phyloP scores from a whole-genome alignment of 495 filamentous ascomycete genomes.

The Podospora pseudopauciseta region DNA sequence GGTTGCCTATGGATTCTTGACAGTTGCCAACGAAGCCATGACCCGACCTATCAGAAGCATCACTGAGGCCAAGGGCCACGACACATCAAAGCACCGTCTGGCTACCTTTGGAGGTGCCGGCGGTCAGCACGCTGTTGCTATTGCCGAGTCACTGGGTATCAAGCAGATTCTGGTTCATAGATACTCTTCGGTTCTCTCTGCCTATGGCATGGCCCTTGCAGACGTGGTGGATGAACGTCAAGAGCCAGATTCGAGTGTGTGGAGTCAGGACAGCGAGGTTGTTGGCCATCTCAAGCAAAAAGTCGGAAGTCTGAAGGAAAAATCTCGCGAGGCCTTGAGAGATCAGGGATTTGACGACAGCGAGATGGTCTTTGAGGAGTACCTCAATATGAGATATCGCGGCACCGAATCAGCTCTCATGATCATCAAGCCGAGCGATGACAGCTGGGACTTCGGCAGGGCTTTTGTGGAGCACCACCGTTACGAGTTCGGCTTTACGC shows the following conservation, averaged over 20 bases:
- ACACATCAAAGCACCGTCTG: conserved; percentile 82
- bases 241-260: conserved; percentile 82
- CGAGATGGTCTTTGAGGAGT: conserved; percentile 78
- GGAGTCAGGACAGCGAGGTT: conserved; percentile 55
- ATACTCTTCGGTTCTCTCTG: conserved; percentile 91
- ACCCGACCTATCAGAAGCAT: conserved; percentile 85
- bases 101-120: conserved; percentile 94
- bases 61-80: conserved; percentile 91
- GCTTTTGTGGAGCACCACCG: conserved; percentile 85
- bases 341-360: conserved; percentile 73
- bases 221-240: conserved; percentile 93
- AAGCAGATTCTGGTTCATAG: conserved; percentile 82
- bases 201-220: conserved; percentile 94
- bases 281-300: conserved; percentile 50
- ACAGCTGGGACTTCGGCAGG: conserved; percentile 72
- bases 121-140: conserved; percentile 94
- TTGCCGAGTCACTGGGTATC: conserved; percentile 85
- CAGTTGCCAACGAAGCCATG: conserved; percentile 96
- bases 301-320: conserved; percentile 64
- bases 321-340: conserved; percentile 58
- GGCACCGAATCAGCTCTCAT: conserved; percentile 87
- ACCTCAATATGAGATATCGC: conserved; percentile 84
- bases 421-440: conserved; percentile 66
- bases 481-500: conserved; percentile 91
- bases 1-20: conserved; percentile 84